A percentile compares a stretch with the other conserved stretches of the same genome.
Evolutionary conservation across 2,329 filamentous ascomycete species (phyloP).

Genomic region (Colletotrichum acutatum): DNA sequence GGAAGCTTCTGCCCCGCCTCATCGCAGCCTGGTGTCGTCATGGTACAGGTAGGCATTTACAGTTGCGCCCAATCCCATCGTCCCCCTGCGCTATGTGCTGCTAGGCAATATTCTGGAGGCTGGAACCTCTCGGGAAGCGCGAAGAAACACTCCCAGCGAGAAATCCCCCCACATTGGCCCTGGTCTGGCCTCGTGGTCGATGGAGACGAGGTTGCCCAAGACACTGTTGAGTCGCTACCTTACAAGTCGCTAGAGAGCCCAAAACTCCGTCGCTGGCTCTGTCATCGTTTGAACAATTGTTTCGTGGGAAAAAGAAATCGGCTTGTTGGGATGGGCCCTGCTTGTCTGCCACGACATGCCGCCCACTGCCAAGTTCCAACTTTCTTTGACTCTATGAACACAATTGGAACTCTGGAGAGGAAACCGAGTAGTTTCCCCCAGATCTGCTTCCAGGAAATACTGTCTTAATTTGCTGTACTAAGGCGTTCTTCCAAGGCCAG

Average conservation of each 20-base stretch:
- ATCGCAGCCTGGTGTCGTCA: slow-evolving; percentile 28
- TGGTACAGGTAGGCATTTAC: slow-evolving; percentile 14
- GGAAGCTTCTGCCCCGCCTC: slow-evolving; percentile 24
- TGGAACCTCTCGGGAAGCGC: slow-evolving; percentile 22
- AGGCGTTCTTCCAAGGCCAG: slow-evolving; percentile 6
- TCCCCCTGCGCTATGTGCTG: not conserved
- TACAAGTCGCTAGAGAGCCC: not conserved
- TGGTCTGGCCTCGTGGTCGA: slow-evolving; percentile 20
- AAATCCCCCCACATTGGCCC: slow-evolving; percentile 14
- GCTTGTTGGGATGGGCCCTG: slow-evolving; percentile 8
- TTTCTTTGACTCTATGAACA: not conserved
- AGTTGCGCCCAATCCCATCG: slow-evolving; percentile 24
- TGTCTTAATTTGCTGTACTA: slow-evolving; percentile 15
- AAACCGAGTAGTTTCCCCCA: not conserved
- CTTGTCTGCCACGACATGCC: slow-evolving; percentile 12
- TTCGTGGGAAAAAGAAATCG: not conserved
- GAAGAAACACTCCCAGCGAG: slow-evolving; percentile 8
- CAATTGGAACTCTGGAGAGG: not conserved
- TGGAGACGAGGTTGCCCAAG: slow-evolving; percentile 1
- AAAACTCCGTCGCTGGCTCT: not conserved
- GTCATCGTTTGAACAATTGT: not conserved
- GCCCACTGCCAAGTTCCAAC: slow-evolving; percentile 1
- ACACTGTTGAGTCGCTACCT: not conserved
- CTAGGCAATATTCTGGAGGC: not conserved
- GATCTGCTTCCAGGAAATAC: not conserved